Conservation (phyloP, 1,284 basidiomycete genomes). For the Prillingera fragicola region DNA sequence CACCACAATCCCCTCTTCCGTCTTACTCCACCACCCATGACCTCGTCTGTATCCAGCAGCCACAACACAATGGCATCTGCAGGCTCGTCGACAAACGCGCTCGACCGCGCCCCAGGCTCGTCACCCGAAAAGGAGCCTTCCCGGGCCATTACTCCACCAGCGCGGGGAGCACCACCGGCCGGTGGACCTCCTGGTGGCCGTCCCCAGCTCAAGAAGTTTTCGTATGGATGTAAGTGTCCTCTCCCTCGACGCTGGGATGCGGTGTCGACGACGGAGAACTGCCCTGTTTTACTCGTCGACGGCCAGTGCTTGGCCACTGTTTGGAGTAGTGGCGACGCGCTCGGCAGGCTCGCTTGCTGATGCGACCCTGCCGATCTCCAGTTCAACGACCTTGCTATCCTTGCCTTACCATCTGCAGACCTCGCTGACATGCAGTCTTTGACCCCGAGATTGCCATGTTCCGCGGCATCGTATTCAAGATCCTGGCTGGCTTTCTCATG, state of each 20-base stretch:
- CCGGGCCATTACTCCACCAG: too few species aligned
- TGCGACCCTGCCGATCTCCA: not conserved
- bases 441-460: slow-evolving; percentile 32
- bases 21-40: too few species aligned
- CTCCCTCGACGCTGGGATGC: not conserved
- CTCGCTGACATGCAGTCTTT: slow-evolving; percentile 19
- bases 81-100: too few species aligned
- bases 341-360: not conserved
- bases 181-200: not conserved
- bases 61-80: too few species aligned
- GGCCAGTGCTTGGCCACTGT: not conserved
- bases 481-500: slow-evolving; percentile 25
- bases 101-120: too few species aligned
- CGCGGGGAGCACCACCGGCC: not conserved
- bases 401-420: not conserved
- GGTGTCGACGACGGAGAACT: not conserved
- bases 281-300: not conserved
- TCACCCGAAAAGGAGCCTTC: too few species aligned
- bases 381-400: not conserved
- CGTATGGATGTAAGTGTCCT: slow-evolving; percentile 19
- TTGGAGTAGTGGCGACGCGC: not conserved
- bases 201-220: slow-evolving; percentile 19
- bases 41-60: too few species aligned
- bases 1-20: too few species aligned
- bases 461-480: slow-evolving; percentile 35